These are phyloP conservation scores for Phytophthora cajani DNA, from an alignment of 352 stramenopile species.

Conservation along the genomic window DNA sequence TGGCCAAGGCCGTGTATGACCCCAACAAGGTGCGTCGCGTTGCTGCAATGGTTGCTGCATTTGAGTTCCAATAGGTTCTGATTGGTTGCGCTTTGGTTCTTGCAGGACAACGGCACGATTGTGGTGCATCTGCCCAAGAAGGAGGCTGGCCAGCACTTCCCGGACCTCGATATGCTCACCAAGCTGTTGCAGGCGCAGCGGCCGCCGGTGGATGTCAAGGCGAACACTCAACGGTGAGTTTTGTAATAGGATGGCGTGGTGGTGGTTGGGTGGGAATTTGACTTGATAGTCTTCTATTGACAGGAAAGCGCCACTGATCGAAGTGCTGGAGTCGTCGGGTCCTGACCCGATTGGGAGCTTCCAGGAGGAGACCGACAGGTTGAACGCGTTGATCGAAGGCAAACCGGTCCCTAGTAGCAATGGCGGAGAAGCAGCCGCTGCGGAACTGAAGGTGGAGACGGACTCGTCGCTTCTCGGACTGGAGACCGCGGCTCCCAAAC, in stretches of 20 bases:
- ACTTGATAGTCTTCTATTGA: slow-evolving; percentile 1
- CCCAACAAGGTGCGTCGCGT: slow-evolving; percentile 70
- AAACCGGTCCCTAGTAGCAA: neutral
- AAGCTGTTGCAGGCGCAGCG: slow-evolving; percentile 86
- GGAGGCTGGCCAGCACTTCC: slow-evolving; percentile 86
- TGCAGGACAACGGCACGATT: slow-evolving; percentile 93
- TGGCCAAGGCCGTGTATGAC: slow-evolving; percentile 92
- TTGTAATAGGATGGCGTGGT: neutral
- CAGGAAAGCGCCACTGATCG: slow-evolving; percentile 74
- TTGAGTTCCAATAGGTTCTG: slow-evolving; percentile 3
- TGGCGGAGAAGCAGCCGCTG: neutral
- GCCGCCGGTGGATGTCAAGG: slow-evolving; percentile 44
- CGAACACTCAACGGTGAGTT: slow-evolving; percentile 37
- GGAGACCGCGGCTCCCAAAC: slow-evolving; percentile 31
- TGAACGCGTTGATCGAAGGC: slow-evolving; percentile 36
- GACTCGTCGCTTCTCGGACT: slow-evolving; percentile 64
- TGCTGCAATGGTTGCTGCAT: slow-evolving; percentile 1
- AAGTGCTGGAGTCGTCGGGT: slow-evolving; percentile 73
- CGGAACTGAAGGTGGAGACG: slow-evolving; percentile 13
- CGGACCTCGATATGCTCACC: slow-evolving; percentile 93
- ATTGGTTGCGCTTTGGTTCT: neutral
- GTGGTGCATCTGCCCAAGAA: slow-evolving; percentile 92
- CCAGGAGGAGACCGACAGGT: slow-evolving; percentile 32
- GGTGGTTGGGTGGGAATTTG: neutral
- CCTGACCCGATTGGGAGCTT: slow-evolving; percentile 25